phyloP scores from a whole-genome alignment of 2,329 filamentous ascomycete species.

The Hymenoscyphus repandus region DNA sequence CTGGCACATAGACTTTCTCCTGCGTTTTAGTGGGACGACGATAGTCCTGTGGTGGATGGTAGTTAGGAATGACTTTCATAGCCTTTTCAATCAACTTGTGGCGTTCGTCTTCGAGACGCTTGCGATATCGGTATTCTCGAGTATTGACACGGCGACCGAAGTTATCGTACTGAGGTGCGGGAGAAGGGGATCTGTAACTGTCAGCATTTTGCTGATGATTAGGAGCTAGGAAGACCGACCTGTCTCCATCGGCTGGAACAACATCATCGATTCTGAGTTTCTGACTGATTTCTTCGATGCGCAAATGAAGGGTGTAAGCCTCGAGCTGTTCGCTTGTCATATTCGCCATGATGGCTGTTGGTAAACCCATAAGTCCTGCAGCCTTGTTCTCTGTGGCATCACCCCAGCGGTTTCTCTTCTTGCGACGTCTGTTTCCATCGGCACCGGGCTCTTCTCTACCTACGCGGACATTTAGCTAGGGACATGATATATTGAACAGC shows the following conservation, averaged over 20 bases:
- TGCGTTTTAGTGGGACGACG: constrained; percentile 99
- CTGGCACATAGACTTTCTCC: constrained; percentile 99
- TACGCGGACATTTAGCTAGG: constrained; percentile 14
- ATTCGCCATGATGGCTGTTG: constrained; percentile 91
- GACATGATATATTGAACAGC: neutral
- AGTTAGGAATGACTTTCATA: constrained; percentile 99
- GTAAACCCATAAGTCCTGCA: constrained; percentile 92
- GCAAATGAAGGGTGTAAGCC: constrained; percentile 90
- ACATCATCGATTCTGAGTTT: constrained; percentile 99
- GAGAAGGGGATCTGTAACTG: constrained; percentile 76
- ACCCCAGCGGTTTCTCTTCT: constrained; percentile 99
- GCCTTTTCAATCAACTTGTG: constrained; percentile 98
- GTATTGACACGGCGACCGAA: constrained; percentile 99
- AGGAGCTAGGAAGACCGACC: constrained; percentile 52
- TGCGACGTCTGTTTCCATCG: constrained; percentile 82
- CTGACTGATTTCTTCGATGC: constrained; percentile 98
- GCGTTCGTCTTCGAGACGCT: constrained; percentile 95
- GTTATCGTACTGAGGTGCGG: constrained; percentile 96
- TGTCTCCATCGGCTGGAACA: constrained; percentile 90
- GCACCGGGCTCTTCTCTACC: constrained; percentile 27
- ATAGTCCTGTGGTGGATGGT: constrained; percentile 97
- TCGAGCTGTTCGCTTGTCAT: constrained; percentile 99
- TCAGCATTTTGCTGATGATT: constrained; percentile 10
- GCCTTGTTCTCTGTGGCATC: constrained; percentile 98
- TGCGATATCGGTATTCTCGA: constrained; percentile 95